Base-by-base conservation (phyloP, 2,329 filamentous ascomycete species). In the Colletotrichum theobromicola region DNA sequence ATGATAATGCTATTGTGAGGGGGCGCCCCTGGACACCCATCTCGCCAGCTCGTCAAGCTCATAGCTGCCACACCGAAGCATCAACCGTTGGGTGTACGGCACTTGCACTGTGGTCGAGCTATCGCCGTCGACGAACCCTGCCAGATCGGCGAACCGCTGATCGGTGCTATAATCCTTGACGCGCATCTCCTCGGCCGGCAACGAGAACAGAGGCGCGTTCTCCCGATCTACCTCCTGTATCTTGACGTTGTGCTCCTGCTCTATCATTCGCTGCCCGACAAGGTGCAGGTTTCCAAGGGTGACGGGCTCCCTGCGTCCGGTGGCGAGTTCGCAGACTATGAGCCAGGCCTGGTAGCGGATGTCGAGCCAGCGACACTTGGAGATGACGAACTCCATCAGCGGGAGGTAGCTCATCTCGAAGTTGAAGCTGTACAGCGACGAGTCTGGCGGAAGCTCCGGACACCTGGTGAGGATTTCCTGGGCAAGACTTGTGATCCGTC, bases 111-210 rank as follows among this genome's bases (percentile, higher is more conserved):
- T 37, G 7, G 7, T 55, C 35, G 21, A 15, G 26, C 8, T 2
- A 2, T 53, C 30, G 32, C 6, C 60, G 1, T 32, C 37, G 28
- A 24, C 30, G 2, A 58, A 5, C 1, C 21, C 10, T 10, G 53
- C 18, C 32, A 74, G 24, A 34, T 72, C 68, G 0, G 67, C 53
- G 18, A 74, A 72, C 16, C 72, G 68, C 15, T 37, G 24, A 28
- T 74, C 72, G 32, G 28, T 42, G 10, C 30, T 21, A 10, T 67
- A 74, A 26, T 74, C 72, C 21, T 53, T 72, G n/a, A 74, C 68
- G 21, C 72, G 72, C 72, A 74, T 74, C 62, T 74, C 72, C 21
- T 74, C 72, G 6, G 72, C 68, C 42, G 72, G 72, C n/a, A 74
- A 30, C n/a, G 72, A 74, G 34, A 74, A 74, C 7, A 72, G 57